Base-by-base conservation (phyloP, 1,284 basidiomycete species). In the Leccinum angustisporum region DNA sequence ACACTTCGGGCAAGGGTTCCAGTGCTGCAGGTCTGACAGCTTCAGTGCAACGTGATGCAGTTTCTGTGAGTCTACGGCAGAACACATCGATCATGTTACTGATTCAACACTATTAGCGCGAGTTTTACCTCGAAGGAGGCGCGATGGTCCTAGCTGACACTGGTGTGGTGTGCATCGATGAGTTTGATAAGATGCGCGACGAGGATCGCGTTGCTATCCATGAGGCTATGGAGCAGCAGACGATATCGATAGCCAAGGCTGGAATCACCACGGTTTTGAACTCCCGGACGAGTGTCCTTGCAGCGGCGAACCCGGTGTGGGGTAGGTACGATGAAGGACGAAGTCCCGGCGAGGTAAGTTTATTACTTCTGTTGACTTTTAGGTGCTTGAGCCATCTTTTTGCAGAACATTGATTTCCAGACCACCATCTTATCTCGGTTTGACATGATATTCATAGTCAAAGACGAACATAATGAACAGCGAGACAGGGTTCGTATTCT, bases 181-280 rank as follows among this genome's bases (percentile, higher is more conserved):
- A 99, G 76, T 99, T 99, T 71, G 97, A 99, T 81, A 99, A 99
- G 83, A 99, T 99, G 97, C 84, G 97, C 33, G 97, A 99, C 72
- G 97, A 98, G 76, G 97, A 99, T 73, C 88, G 97, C 63, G 97
- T 99, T 2, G 97, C 97, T 0, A 99, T 99, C 64, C 97, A 99
- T 78, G 97, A 99, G 79, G 97, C 97, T 16, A 99, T 99, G 97
- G 97, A 99, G 73, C 97, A 99, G 74, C 97, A 99, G 75, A 99
- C 97, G 0, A 99, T 99, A 68, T 99, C 97, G 2, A 98, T 99
- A 67, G 97, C 97, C 38, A 99, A 99, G 77, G 97, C 97, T 3
- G 97, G 97, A 67, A 99, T 99, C 67, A 99, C 97, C 0, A 99
- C 97, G 0, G 95, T 98, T 27, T 81, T 99, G 46, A 99, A 99